Evolutionary conservation across 2,329 filamentous ascomycete genomes (phyloP), one percentile per base, ranked within the genome.

Genomic region (Calonectria crousiana): DNA sequence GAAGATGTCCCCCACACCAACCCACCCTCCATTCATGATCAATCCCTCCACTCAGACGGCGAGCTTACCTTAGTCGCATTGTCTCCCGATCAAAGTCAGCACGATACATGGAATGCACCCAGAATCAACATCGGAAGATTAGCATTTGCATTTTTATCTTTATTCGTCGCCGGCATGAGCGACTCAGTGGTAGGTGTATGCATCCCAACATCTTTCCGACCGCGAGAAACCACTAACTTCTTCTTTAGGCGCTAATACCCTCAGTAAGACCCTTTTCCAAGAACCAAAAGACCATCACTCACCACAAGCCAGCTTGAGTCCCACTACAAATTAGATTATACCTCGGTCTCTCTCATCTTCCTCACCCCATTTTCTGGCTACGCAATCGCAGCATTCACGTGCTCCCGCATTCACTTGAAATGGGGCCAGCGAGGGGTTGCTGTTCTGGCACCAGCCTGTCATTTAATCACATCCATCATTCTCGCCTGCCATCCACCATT

Each of bases 401-500:
- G 93, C 83, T 93, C 92, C 78, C 78, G 75, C 16, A 65, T 84
- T 38, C 83, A 84, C 69, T 66, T 78, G 4, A 73, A 73, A 4
- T 53, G 80, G 16, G 81, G 81, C 1, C 82, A 81, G 78, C 77
- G 81, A 58, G 94, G 94, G 4, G 89, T 95, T 2, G 92, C 92
- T 1, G 78, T 93, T 34, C 84, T 94, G 16, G 90, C 87, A 3
- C 90, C 93, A 0, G 75, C 84, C 0, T 91, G 89, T 78, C 93
- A 95, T 79, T 75, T 94, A 0, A 68, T 90, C 26, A 88, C 93
- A 9, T 95, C 94, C 79, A 84, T 92, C 51, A 86, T 93, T 67
- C 89, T 93, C 51, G 87, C 89, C 0, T 81, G 90, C 8, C 93
- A 94, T 80, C 93, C 93, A 1, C 92, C 93, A 0, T 95, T 92